These are phyloP conservation scores for Fomitopsis schrenkii DNA, from an alignment of 1,284 basidiomycete genomes.

Conservation along the genomic window DNA sequence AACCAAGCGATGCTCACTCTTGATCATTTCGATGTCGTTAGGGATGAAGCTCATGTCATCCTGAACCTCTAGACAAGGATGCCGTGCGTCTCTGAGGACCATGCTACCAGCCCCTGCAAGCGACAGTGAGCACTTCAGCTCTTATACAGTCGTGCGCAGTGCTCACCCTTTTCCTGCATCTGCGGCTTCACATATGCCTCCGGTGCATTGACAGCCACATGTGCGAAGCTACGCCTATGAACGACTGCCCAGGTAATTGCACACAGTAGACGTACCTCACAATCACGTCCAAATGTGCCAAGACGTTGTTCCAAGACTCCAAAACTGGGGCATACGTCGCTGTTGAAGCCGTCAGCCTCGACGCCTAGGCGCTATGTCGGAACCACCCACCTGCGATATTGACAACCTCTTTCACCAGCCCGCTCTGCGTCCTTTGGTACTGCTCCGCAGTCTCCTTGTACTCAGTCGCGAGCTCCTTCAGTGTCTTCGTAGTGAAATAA, in stretches of 20 bases:
- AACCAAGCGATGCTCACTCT: slow-evolving; percentile 42
- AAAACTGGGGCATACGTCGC: slow-evolving; percentile 90
- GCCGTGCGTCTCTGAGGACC: slow-evolving; percentile 78
- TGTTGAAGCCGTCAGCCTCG: slow-evolving; percentile 25
- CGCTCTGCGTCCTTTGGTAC: slow-evolving; percentile 77
- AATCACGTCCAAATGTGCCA: slow-evolving; percentile 93
- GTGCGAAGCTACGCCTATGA: slow-evolving; percentile 65
- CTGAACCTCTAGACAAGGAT: slow-evolving; percentile 96
- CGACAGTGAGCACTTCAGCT: background rate
- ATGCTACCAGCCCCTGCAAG: slow-evolving; percentile 71
- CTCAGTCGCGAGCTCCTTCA: slow-evolving; percentile 75
- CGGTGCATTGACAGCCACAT: slow-evolving; percentile 85
- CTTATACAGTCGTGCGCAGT: background rate
- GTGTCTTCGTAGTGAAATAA: slow-evolving; percentile 83
- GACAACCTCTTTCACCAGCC: slow-evolving; percentile 91
- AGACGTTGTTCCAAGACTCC: slow-evolving; percentile 82
- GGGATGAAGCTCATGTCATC: slow-evolving; percentile 95
- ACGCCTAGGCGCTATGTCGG: background rate
- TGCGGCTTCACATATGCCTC: slow-evolving; percentile 86
- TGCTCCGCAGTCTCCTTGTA: slow-evolving; percentile 67
- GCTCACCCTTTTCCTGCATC: slow-evolving; percentile 64
- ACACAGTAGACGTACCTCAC: slow-evolving; percentile 56
- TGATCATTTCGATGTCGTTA: slow-evolving; percentile 90
- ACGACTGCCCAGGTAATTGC: background rate
- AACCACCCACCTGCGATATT: slow-evolving; percentile 76